Percentiles rank a stretch among this genome's conserved stretches.
phyloP scores from a whole-genome alignment of 257 asterid genomes.

The Ligustrum vulgare region DNA sequence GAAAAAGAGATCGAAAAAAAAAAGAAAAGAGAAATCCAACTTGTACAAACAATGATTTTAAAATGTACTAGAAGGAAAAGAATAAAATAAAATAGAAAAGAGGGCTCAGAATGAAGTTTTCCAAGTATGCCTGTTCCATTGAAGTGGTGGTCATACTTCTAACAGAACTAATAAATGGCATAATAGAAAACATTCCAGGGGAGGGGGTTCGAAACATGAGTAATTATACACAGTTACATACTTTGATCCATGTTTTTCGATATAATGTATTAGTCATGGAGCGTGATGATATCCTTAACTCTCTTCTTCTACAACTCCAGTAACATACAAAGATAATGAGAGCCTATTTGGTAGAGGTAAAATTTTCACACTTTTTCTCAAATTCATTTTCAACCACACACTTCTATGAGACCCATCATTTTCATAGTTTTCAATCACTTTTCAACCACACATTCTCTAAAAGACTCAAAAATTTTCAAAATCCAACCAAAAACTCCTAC shows the following conservation, averaged over 20 bases:
- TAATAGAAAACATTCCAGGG: neutral
- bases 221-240: neutral
- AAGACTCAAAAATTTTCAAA: too few species aligned
- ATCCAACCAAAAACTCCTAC: too few species aligned
- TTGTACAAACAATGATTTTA: neutral
- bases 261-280: neutral
- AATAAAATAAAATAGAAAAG: neutral
- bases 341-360: too few species aligned
- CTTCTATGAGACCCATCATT: too few species aligned
- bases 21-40: neutral
- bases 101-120: neutral
- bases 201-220: neutral
- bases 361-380: too few species aligned
- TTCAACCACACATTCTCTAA: too few species aligned
- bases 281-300: neutral
- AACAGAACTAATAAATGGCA: neutral
- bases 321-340: too few species aligned
- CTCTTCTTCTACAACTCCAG: neutral
- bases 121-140: neutral
- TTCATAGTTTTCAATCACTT: too few species aligned
- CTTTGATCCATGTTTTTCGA: conserved; percentile 9
- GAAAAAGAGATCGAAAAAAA: neutral
- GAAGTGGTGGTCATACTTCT: neutral
- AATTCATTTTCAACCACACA: too few species aligned
- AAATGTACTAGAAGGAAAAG: neutral